Percentiles rank a stretch among this genome's conserved stretches.
These are phyloP conservation scores for Tulasnella sp. DNA, from an alignment of 768 basidiomycete species.

Conservation along the genomic window DNA sequence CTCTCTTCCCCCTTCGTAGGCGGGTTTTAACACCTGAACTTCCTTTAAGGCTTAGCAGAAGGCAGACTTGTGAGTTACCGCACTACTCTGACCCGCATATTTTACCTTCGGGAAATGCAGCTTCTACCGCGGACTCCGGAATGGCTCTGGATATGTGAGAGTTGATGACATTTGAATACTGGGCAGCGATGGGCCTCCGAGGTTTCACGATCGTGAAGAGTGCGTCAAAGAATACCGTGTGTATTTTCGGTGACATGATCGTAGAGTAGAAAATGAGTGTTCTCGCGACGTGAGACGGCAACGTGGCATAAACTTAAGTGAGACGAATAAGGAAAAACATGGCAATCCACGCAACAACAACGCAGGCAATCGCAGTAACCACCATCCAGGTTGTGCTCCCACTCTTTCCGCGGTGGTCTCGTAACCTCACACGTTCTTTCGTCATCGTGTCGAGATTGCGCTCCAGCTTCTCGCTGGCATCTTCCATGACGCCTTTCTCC, in stretches of 20 bases:
- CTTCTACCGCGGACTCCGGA: constrained; percentile 48
- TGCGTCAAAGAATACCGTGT: constrained; percentile 71
- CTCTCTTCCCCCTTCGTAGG: constrained; percentile 44
- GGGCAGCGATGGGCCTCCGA: constrained; percentile 60
- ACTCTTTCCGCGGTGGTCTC: constrained; percentile 60
- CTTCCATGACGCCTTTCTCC: constrained; percentile 67
- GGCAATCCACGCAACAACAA: constrained; percentile 52
- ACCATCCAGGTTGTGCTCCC: constrained; percentile 70
- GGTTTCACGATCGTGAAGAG: constrained; percentile 71
- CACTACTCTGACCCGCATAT: not conserved
- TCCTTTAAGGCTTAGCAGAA: constrained; percentile 40
- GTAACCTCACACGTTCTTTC: constrained; percentile 58
- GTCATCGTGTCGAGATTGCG: constrained; percentile 65
- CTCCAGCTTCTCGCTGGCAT: constrained; percentile 68
- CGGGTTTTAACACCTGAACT: constrained; percentile 56
- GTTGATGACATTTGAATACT: constrained; percentile 60
- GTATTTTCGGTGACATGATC: constrained; percentile 23
- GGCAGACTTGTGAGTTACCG: not conserved
- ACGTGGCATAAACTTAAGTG: constrained; percentile 36
- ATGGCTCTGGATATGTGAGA: constrained; percentile 59
- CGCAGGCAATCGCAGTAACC: constrained; percentile 58
- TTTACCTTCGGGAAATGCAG: constrained; percentile 48
- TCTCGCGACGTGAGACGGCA: not conserved
- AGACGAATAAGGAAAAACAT: constrained; percentile 73
- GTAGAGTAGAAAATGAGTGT: constrained; percentile 5